phyloP scores from a whole-genome alignment of 805 yeast species.

The Wickerhamomyces silvicola region DNA sequence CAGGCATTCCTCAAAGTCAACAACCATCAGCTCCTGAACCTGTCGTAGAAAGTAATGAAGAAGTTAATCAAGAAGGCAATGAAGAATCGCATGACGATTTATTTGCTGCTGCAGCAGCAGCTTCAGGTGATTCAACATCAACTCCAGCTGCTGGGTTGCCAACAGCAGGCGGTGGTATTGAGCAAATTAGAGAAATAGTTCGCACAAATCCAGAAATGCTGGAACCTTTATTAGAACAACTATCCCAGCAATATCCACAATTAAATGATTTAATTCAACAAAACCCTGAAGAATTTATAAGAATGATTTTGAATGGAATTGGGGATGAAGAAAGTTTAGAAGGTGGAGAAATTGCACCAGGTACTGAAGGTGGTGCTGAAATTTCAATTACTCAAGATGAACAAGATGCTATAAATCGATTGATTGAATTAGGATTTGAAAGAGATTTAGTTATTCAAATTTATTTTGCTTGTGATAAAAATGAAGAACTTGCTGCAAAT shows the following conservation, averaged over 20 bases:
- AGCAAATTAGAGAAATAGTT: conserved; percentile 67
- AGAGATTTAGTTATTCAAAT: conserved; percentile 84
- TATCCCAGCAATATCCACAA: conserved; percentile 79
- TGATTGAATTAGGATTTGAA: conserved; percentile 91
- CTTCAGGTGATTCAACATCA: conserved; percentile 23
- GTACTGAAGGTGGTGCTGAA: conserved; percentile 38
- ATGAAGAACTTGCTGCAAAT: conserved; percentile 95
- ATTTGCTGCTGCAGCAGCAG: conserved; percentile 24
- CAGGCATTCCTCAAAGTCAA: conserved; percentile 75
- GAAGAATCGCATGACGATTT: conserved; percentile 19
- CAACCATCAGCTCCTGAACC: conserved; percentile 26
- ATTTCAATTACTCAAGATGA: conserved; percentile 74
- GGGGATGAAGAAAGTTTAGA: conserved; percentile 33
- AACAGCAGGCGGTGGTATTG: conserved; percentile 39
- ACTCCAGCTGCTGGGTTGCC: conserved; percentile 36
- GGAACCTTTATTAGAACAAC: conserved; percentile 74
- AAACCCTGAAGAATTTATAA: conserved; percentile 86
- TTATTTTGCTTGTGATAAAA: conserved; percentile 95
- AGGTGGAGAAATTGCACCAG: conserved; percentile 28
- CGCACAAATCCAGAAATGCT: conserved; percentile 84
- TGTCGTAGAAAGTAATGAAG: conserved; percentile 22
- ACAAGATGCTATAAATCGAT: conserved; percentile 79
- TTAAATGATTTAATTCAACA: conserved; percentile 71
- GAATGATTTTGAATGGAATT: conserved; percentile 53
- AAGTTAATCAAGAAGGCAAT: conserved; percentile 28